phyloP scores from a whole-genome alignment of 2,329 filamentous ascomycete species.

The Neoscytalidium dimidiatum region DNA sequence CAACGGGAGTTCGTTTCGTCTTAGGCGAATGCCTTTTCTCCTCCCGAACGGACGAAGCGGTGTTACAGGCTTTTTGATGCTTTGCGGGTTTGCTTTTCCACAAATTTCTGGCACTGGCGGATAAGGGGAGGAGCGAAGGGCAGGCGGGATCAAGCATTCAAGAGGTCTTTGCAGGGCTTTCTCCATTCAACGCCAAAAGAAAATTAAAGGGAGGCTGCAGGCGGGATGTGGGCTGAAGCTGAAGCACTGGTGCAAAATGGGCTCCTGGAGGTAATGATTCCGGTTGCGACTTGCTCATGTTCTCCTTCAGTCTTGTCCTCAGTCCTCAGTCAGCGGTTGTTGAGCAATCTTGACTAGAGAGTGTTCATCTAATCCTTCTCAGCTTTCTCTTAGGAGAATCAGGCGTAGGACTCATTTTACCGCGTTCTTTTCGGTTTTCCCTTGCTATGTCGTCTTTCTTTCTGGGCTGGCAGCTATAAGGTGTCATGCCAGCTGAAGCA shows the following conservation, averaged over 20 bases:
- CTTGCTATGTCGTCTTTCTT: background rate
- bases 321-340: background rate
- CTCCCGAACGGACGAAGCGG: constrained; percentile 6
- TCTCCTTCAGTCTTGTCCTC: background rate
- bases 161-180: background rate
- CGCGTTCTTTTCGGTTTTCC: constrained; percentile 10
- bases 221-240: background rate
- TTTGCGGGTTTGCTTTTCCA: constrained; percentile 14
- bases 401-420: constrained; percentile 4
- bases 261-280: constrained; percentile 1
- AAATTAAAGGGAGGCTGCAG: background rate
- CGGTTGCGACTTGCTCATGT: background rate
- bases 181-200: background rate
- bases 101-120: constrained; percentile 9
- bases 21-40: constrained; percentile 6
- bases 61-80: constrained; percentile 8
- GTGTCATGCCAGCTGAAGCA: no score
- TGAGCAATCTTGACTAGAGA: background rate
- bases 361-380: background rate
- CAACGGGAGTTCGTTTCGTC: constrained; percentile 15
- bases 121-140: background rate
- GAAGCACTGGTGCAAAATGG: background rate
- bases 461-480: background rate
- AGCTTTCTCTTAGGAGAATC: background rate
- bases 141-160: constrained; percentile 10